Base-by-base conservation (phyloP, 106 monocot genomes). In the Vanilla planifolia region DNA sequence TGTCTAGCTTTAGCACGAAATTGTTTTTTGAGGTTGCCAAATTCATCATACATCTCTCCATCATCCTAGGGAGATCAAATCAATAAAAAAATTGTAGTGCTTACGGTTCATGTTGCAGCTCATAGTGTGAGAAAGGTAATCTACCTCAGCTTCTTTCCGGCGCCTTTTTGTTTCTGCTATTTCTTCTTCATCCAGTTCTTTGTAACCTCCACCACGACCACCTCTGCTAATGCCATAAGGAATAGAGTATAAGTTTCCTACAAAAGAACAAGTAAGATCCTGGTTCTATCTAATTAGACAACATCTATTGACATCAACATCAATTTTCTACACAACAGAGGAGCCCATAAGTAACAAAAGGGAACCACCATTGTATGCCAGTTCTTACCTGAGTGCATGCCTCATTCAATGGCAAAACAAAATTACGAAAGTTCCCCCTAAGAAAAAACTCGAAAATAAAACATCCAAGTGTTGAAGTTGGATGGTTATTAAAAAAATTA, bases 1-100 rank as follows among this genome's bases (percentile, higher is more conserved):
- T 82, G 81, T 25, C 85, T 87, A 33, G 88, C 64, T 79, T 92
- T 98, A 7, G 91, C 84, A 59, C 98, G 98, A 29, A 85, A 98
- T 68, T 98, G 84, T 92, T 98, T 98, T 64, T 98, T 98, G 40
- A 98, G 87, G 60, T 92, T 98, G 21, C 98, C 98, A 77, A 98
- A 98, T 52, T 98, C 98, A 69, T 98, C 98, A 39, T 98, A 98
- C 77, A 98, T 88, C 79, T 98, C 98, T 45, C 77, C 98, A 71
- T 98, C 98, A 80, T 98, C 98, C 98, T 98, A 77, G 59, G n/a
- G 68, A 61, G 37, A 41, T 48, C 20, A 35, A 35, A 17, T 0
- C 34, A 36, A 35, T 34, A 57, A 21, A 4, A 35, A 57, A 0
- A 15, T 1, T 15, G 5, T 15, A 45, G 17, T 17, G 10, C 0